A percentile compares a stretch with the other conserved stretches of the same genome.
Conservation (phyloP, 805 yeast genomes). For the Metschnikowia arizonensis region DNA sequence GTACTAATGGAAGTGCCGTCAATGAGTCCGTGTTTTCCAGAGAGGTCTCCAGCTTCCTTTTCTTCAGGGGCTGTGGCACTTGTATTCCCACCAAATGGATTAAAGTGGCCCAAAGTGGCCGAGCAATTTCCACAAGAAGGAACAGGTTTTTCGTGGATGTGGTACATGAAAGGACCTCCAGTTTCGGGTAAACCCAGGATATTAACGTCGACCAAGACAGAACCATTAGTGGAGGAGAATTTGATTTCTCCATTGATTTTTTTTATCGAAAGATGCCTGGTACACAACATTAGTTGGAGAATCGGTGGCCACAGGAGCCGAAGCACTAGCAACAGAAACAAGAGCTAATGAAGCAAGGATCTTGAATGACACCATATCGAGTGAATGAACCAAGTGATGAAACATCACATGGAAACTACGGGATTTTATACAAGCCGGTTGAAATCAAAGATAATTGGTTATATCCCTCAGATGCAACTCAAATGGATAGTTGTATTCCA, state of each 20-base stretch:
- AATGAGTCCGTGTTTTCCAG: slow-evolving; percentile 38
- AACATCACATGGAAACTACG: too few species aligned
- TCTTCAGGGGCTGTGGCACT: slow-evolving; percentile 23
- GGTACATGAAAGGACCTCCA: slow-evolving; percentile 41
- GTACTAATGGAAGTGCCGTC: slow-evolving; percentile 24
- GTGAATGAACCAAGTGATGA: too few species aligned
- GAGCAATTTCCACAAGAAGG: slow-evolving; percentile 32
- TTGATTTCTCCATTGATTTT: slow-evolving; percentile 28
- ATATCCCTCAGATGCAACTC: too few species aligned
- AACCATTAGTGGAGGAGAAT: slow-evolving; percentile 30
- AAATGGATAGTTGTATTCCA: too few species aligned
- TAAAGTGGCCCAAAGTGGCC: slow-evolving; percentile 35
- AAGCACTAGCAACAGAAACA: slow-evolving; percentile 15
- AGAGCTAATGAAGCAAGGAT: slow-evolving; percentile 10
- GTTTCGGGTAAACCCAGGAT: slow-evolving; percentile 29
- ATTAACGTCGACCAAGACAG: slow-evolving; percentile 32
- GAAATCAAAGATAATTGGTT: too few species aligned
- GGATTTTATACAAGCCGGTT: too few species aligned
- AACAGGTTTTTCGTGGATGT: slow-evolving; percentile 35
- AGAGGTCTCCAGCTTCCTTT: slow-evolving; percentile 36
- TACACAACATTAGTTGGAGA: slow-evolving; percentile 27
- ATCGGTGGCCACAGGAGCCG: slow-evolving; percentile 28
- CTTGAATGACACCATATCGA: slow-evolving; percentile 8
- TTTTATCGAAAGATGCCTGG: slow-evolving; percentile 23
- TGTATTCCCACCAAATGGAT: slow-evolving; percentile 35